phyloP scores from a whole-genome alignment of 2,329 filamentous ascomycete species.

The Camillea tinctor region DNA sequence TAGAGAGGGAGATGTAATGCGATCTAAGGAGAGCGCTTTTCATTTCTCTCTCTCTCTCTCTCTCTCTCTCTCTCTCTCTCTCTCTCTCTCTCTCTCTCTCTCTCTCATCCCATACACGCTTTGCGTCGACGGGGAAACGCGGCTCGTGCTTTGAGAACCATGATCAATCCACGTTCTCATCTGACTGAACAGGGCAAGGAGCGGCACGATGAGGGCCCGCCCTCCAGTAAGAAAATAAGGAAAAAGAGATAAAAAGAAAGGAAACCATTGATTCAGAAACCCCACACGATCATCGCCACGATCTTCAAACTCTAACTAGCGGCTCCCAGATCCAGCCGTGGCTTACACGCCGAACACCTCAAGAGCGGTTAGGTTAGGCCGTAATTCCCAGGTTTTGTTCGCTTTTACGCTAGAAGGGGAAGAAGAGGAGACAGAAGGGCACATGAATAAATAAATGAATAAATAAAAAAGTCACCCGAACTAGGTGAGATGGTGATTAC shows the following conservation, averaged over 20 bases:
- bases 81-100: neutral
- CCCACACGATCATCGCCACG: neutral
- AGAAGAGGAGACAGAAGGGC: neutral
- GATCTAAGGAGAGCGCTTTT: too few species aligned
- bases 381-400: neutral
- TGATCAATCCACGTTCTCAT: neutral
- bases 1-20: neutral
- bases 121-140: neutral
- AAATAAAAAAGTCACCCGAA: neutral
- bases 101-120: neutral
- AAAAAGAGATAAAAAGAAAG: neutral
- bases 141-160: neutral
- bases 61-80: neutral
- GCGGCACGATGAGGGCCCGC: neutral
- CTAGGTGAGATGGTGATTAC: neutral
- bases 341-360: neutral
- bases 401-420: too few species aligned
- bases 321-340: neutral
- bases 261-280: neutral
- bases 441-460: neutral
- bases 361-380: neutral
- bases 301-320: neutral
- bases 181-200: neutral
- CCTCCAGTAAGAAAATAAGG: too few species aligned
- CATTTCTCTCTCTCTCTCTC: neutral